Conservation (phyloP, 306 rosid genomes). For the Quercus gilva region DNA sequence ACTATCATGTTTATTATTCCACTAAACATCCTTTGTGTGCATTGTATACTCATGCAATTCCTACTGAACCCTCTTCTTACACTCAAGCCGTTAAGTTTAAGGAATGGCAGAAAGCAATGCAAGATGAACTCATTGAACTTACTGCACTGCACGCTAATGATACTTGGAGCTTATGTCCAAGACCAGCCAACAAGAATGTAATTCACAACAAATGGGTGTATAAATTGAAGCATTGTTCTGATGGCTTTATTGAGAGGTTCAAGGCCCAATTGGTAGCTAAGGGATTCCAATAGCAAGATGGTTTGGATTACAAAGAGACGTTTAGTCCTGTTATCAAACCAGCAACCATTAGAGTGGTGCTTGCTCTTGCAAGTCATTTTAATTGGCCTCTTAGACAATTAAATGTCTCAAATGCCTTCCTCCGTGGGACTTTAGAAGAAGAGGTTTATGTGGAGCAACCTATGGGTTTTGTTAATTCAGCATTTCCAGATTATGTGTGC, state of each 20-base stretch:
- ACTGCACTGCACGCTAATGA: not conserved
- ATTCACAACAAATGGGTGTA: not conserved
- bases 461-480: not conserved
- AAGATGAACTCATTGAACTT: too few relatives aligned
- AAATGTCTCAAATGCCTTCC: not conserved
- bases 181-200: not conserved
- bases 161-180: not conserved
- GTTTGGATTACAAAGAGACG: not conserved
- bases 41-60: not conserved
- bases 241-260: not conserved
- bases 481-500: not conserved
- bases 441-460: not conserved
- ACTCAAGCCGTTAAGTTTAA: not conserved
- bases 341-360: not conserved
- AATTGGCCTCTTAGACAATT: too few relatives aligned
- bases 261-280: not conserved
- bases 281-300: not conserved
- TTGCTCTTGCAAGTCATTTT: not conserved
- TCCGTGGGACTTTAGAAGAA: not conserved
- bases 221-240: not conserved
- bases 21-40: not conserved
- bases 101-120: not conserved
- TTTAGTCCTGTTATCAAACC: not conserved
- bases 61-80: not conserved
- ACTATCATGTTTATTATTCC: too few relatives aligned